A percentile compares a stretch with the other conserved stretches of the same genome.
phyloP scores from a whole-genome alignment of 140 eudicot genomes.

The Cichorium intybus region DNA sequence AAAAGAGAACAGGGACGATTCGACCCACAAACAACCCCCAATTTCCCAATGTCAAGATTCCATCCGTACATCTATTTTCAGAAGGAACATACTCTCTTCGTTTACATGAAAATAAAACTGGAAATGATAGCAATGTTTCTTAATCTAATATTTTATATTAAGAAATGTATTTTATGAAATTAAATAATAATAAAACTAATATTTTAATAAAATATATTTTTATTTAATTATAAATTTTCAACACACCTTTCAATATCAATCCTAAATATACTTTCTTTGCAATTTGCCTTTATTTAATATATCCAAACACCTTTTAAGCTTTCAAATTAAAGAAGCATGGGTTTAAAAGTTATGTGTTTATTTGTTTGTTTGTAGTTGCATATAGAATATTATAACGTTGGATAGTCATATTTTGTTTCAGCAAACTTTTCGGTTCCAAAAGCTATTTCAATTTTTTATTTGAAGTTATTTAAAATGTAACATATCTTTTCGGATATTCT shows the following conservation, averaged over 20 bases:
- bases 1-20: constrained; percentile 1
- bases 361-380: not conserved
- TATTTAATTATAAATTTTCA: too few species aligned
- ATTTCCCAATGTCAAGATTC: constrained; percentile 17
- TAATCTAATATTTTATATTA: not conserved
- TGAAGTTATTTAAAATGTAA: not conserved
- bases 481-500: not conserved
- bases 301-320: not conserved
- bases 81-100: not conserved
- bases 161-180: not conserved
- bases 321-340: not conserved
- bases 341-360: not conserved
- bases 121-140: not conserved
- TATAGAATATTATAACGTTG: not conserved
- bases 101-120: not conserved
- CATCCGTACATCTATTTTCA: constrained; percentile 11
- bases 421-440: not conserved
- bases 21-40: constrained; percentile 18
- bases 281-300: not conserved
- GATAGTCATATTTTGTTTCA: not conserved
- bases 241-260: not conserved
- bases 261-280: not conserved
- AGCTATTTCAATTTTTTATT: not conserved
- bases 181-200: not conserved
- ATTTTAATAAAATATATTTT: too few species aligned